Conservation (phyloP, 2,329 filamentous ascomycete species). For the Phaeosphaeriaceae sp. region DNA sequence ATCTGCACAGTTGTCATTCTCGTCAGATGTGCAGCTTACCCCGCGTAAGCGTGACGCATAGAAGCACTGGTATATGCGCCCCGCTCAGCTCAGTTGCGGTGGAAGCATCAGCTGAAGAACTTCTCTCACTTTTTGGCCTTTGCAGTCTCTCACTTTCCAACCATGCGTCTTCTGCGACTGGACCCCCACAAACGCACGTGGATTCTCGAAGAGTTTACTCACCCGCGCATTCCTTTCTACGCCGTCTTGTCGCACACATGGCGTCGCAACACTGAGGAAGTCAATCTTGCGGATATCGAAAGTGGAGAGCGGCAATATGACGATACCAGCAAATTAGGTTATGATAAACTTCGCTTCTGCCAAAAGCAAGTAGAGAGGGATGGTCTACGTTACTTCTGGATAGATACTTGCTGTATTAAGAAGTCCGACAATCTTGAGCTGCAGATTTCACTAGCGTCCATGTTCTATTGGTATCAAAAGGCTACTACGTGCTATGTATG, state of each 20-base stretch:
- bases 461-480: conserved; percentile 7
- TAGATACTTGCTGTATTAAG: not conserved
- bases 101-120: too few species aligned
- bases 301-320: not conserved
- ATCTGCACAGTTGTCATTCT: too few species aligned
- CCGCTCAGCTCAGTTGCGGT: too few species aligned
- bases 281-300: not conserved
- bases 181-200: not conserved
- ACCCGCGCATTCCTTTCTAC: not conserved
- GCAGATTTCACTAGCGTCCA: conserved; percentile 1
- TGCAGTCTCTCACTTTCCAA: too few species aligned
- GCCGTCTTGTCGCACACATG: not conserved
- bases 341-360: not conserved
- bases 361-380: not conserved
- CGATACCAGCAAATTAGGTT: not conserved
- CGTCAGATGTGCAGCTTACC: too few species aligned
- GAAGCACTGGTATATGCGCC: too few species aligned
- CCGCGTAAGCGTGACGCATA: too few species aligned
- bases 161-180: conserved; percentile 1
- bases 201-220: not conserved
- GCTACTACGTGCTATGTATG: conserved; percentile 5
- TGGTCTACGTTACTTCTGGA: not conserved
- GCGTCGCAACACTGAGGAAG: not conserved
- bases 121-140: too few species aligned
- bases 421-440: not conserved